Conservation (phyloP, 2,329 filamentous ascomycete species). For the Onygenales sp. region DNA sequence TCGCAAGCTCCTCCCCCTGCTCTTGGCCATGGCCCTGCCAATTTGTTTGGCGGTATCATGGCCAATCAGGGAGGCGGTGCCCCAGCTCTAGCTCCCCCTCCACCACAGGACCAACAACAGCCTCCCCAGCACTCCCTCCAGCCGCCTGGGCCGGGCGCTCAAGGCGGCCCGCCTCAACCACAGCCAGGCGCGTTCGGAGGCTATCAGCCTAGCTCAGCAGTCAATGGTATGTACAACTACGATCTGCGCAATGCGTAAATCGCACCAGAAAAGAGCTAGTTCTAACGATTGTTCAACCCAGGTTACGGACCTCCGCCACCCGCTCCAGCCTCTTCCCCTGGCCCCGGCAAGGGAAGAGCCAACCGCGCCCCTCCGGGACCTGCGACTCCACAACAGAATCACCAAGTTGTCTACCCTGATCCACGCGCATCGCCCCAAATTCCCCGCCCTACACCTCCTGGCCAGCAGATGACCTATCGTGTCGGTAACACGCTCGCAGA, state of each 20-base stretch:
- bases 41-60: conserved; percentile 94
- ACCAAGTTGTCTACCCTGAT: conserved; percentile 75
- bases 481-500: conserved; percentile 70
- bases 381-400: conserved; percentile 86
- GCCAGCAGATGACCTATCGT: conserved; percentile 39
- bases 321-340: conserved; percentile 76
- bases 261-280: conserved; percentile 36
- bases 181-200: conserved; percentile 56
- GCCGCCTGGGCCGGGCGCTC: conserved; percentile 48
- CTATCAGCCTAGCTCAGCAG: conserved; percentile 54
- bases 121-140: conserved; percentile 50
- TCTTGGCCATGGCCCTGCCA: conserved; percentile 78
- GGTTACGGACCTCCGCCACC: conserved; percentile 78
- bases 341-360: conserved; percentile 64
- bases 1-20: conserved; percentile 76
- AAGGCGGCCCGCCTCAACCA: conserved; percentile 63
- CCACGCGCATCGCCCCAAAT: conserved; percentile 77
- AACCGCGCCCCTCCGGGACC: conserved; percentile 56
- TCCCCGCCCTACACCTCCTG: conserved; percentile 65
- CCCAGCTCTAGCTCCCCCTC: conserved; percentile 70
- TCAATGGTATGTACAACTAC: conserved; percentile 47
- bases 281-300: conserved; percentile 15
- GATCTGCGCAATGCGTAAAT: conserved; percentile 3
- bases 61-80: conserved; percentile 77
- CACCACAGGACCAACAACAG: conserved; percentile 57